These are phyloP conservation scores for Fusarium mangiferae DNA, from an alignment of 2,329 filamentous ascomycete species.

Conservation along the genomic window DNA sequence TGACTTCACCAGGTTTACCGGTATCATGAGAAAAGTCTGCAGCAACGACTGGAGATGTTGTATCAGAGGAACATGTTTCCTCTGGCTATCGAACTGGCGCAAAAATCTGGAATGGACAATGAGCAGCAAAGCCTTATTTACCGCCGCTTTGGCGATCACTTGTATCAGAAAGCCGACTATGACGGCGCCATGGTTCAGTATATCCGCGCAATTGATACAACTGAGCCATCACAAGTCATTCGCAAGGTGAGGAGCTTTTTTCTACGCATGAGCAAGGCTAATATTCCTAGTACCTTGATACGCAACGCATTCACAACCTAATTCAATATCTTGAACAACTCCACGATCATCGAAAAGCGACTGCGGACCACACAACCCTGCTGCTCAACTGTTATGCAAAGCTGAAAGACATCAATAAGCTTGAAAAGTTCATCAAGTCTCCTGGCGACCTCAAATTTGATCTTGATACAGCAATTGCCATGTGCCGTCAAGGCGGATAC, in stretches of 20 bases:
- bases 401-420: conserved; percentile 93
- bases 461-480: conserved; percentile 93
- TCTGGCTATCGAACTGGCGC: conserved; percentile 89
- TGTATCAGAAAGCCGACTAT: conserved; percentile 95
- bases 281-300: conserved; percentile 81
- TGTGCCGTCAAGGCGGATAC: conserved; percentile 97
- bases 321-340: conserved; percentile 97
- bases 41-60: conserved; percentile 90
- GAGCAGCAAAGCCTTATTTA: conserved; percentile 92
- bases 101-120: conserved; percentile 83
- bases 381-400: conserved; percentile 98
- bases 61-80: conserved; percentile 95
- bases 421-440: conserved; percentile 96
- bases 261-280: conserved; percentile 31
- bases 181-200: conserved; percentile 99
- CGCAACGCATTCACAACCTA: conserved; percentile 95
- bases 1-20: conserved; percentile 71
- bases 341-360: conserved; percentile 92
- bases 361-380: conserved; percentile 93
- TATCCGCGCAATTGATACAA: conserved; percentile 93
- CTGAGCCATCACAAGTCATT: conserved; percentile 95
- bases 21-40: conserved; percentile 90
- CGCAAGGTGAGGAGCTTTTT: conserved; percentile 70
- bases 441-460: conserved; percentile 96
- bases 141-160: conserved; percentile 89